Evolutionary conservation across 2,329 filamentous ascomycete species (phyloP).

Genomic region (Diaporthe vexans): DNA sequence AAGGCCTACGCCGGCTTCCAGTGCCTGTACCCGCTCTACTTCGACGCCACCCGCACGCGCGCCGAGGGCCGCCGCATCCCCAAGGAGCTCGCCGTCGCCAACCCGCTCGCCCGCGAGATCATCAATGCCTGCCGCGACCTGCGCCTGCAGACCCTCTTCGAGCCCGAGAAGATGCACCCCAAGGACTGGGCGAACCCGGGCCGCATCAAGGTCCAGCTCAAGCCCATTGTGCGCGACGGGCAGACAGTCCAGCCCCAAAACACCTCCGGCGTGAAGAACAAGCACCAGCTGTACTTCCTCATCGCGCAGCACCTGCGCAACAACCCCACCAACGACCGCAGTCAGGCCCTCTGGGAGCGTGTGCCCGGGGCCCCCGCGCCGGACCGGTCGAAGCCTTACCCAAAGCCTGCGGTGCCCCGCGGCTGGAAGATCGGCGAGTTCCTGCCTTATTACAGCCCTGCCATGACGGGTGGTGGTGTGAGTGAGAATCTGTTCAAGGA

Average conservation of each 20-base stretch:
- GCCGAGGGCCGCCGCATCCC: conserved; percentile 86
- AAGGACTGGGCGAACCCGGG: conserved; percentile 99
- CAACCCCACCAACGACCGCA: conserved; percentile 81
- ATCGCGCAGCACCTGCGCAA: conserved; percentile 81
- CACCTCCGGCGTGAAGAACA: conserved; percentile 76
- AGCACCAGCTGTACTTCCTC: conserved; percentile 89
- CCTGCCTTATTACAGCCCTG: conserved; percentile 88
- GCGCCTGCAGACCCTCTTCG: conserved; percentile 81
- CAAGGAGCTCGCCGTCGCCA: conserved; percentile 78
- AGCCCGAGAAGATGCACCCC: conserved; percentile 92
- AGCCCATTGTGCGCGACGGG: conserved; percentile 51
- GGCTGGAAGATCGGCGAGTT: conserved; percentile 93
- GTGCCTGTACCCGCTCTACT: conserved; percentile 96
- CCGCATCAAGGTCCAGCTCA: conserved; percentile 85
- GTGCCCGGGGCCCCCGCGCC: conserved; percentile 81
- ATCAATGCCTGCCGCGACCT: conserved; percentile 85
- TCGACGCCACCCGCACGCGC: conserved; percentile 82
- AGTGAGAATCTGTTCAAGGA: conserved; percentile 96
- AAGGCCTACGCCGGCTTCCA: conserved; percentile 81
- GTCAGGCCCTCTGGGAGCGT: conserved; percentile 76
- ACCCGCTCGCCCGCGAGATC: conserved; percentile 91
- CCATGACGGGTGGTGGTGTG: conserved; percentile 92
- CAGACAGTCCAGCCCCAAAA: conserved; percentile 31
- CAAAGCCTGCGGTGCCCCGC: conserved; percentile 80
- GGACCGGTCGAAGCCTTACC: conserved; percentile 74